These are phyloP conservation scores for Coemansia erecta DNA, from an alignment of 192 early-diverging fungal genomes.

Conservation along the genomic window DNA sequence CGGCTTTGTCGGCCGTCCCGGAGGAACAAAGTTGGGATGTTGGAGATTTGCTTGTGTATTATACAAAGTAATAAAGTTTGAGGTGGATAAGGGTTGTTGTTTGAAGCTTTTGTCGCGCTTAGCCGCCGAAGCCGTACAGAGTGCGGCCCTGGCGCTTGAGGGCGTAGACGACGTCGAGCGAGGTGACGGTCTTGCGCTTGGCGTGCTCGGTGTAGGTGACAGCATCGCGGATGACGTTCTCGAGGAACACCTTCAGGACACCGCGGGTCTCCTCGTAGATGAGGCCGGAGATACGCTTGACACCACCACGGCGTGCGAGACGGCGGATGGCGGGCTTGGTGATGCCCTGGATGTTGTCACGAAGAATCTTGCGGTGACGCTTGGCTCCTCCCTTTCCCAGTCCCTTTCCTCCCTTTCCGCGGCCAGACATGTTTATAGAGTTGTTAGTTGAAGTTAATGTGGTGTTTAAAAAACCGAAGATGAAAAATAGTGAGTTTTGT, in stretches of 20 bases:
- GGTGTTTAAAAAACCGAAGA: background rate
- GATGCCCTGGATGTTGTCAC: conserved; percentile 93
- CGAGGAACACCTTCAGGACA: conserved; percentile 97
- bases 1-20: too few species aligned
- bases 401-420: conserved; percentile 99
- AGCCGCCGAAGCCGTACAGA: conserved; percentile 84
- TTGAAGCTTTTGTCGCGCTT: conserved; percentile 27
- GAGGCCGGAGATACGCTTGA: conserved; percentile 99
- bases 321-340: conserved; percentile 99
- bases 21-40: too few species aligned
- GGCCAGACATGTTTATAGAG: conserved; percentile 79
- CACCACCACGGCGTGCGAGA: conserved; percentile 98
- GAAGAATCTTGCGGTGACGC: conserved; percentile 99
- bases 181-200: conserved; percentile 98
- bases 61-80: too few species aligned
- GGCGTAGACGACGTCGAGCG: conserved; percentile 98
- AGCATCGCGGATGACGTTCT: conserved; percentile 98
- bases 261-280: conserved; percentile 99
- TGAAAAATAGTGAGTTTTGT: conserved; percentile 6
- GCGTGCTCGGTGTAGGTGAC: conserved; percentile 99
- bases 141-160: conserved; percentile 97
- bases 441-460: background rate
- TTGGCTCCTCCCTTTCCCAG: conserved; percentile 99
- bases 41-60: too few species aligned
- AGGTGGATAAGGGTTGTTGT: too few species aligned